Evolutionary conservation across 441 rosid species (phyloP).

Genomic region (Metrosideros polymorpha): DNA sequence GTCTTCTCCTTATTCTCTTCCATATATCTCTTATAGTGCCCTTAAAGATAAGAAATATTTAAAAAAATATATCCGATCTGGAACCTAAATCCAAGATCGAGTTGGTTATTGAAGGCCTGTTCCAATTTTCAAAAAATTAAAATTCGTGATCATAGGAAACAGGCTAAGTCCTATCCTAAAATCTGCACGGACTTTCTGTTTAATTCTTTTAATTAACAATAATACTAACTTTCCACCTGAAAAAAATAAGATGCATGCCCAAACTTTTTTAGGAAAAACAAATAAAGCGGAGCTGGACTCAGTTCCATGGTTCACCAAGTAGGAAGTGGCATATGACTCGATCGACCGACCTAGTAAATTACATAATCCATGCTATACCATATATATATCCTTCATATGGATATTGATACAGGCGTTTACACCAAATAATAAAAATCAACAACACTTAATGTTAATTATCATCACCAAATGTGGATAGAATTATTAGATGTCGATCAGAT

Average conservation of each 20-base stretch:
- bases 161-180: neutral
- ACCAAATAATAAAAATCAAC: neutral
- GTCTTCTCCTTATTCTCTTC: neutral
- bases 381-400: neutral
- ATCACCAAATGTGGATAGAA: neutral
- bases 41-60: neutral
- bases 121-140: neutral
- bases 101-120: neutral
- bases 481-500: neutral
- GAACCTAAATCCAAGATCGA: neutral
- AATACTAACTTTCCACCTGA: neutral
- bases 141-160: neutral
- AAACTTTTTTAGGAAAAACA: neutral
- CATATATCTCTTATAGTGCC: neutral
- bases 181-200: neutral
- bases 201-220: neutral
- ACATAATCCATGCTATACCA: neutral
- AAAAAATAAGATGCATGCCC: neutral
- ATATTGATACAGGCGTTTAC: neutral
- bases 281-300: neutral
- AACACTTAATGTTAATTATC: neutral
- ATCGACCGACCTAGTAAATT: too few species aligned
- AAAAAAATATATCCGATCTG: neutral
- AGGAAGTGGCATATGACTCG: neutral
- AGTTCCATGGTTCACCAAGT: neutral